Percentiles rank a stretch among this genome's conserved stretches.
Evolutionary conservation across 495 filamentous ascomycete species (phyloP).

Genomic region (Penicillium maclennaniae): DNA sequence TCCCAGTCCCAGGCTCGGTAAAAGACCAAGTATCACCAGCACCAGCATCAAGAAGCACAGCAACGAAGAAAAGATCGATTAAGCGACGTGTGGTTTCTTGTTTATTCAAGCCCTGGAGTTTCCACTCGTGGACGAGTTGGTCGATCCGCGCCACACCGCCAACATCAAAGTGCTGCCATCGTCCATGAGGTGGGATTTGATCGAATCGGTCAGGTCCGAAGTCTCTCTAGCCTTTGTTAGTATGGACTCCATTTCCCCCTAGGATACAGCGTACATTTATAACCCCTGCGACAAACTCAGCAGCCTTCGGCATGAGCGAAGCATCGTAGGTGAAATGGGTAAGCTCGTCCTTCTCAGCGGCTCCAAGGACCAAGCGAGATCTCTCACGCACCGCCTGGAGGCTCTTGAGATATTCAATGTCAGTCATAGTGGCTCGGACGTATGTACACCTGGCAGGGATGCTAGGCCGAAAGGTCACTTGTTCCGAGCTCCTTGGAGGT

Average conservation of each 20-base stretch:
- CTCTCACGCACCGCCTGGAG: conserved; percentile 36
- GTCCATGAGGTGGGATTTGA: conserved; percentile 66
- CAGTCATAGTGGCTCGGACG: conserved; percentile 7
- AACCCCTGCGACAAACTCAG: conserved; percentile 31
- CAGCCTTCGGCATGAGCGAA: conserved; percentile 23
- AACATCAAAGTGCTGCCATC: conserved; percentile 88
- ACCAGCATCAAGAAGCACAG: conserved; percentile 86
- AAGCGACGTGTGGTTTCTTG: conserved; percentile 72
- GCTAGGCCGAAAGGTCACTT: not conserved
- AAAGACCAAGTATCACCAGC: conserved; percentile 73
- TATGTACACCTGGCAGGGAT: not conserved
- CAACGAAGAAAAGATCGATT: conserved; percentile 82
- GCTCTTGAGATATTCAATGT: conserved; percentile 33
- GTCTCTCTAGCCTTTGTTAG: conserved; percentile 34
- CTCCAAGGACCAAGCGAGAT: conserved; percentile 28
- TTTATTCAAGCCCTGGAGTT: conserved; percentile 54
- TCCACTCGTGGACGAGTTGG: conserved; percentile 66
- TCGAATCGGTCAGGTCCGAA: conserved; percentile 51
- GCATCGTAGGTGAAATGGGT: conserved; percentile 34
- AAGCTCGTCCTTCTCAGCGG: conserved; percentile 29
- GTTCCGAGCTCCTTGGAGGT: not conserved
- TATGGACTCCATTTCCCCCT: not conserved
- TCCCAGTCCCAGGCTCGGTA: conserved; percentile 46
- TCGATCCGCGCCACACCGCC: conserved; percentile 74
- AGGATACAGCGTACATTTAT: conserved; percentile 24